Evolutionary conservation across 2,329 filamentous ascomycete genomes (phyloP).

Genomic region (Colletotrichum phormii): DNA sequence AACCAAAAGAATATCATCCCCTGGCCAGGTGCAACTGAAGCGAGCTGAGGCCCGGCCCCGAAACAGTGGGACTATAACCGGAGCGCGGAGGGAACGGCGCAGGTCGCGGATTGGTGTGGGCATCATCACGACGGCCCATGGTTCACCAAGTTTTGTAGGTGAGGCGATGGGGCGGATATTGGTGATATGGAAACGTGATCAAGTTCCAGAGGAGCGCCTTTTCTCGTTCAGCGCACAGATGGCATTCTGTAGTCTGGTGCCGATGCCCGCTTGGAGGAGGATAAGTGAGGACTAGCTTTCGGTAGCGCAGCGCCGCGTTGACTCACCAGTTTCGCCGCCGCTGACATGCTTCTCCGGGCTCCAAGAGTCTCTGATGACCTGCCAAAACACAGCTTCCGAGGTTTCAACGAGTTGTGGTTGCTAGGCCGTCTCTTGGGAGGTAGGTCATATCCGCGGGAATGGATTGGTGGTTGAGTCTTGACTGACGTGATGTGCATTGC

Average conservation of each 20-base stretch:
- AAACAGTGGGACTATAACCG: conserved; percentile 10
- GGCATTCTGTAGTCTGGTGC: neutral
- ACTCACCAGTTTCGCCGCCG: conserved; percentile 24
- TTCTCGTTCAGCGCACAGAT: conserved; percentile 8
- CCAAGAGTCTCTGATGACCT: conserved; percentile 7
- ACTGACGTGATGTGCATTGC: neutral
- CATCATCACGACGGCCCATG: neutral
- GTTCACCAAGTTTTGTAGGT: neutral
- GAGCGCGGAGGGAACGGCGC: neutral
- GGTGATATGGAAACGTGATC: conserved; percentile 3
- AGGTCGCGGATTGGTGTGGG: neutral
- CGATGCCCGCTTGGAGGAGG: neutral
- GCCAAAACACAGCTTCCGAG: neutral
- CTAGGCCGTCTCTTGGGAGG: conserved; percentile 5
- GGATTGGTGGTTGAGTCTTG: neutral
- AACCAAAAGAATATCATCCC: neutral
- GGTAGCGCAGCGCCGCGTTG: conserved; percentile 27
- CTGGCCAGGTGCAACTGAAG: conserved; percentile 6
- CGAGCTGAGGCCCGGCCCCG: conserved; percentile 9
- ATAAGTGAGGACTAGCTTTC: conserved; percentile 17
- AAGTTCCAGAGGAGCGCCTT: neutral
- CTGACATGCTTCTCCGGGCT: conserved; percentile 9
- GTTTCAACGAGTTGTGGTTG: neutral
- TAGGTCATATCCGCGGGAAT: conserved; percentile 16
- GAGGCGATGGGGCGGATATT: neutral